These are phyloP conservation scores for Fusarium incarnatum DNA, from an alignment of 2,329 filamentous ascomycete genomes.

Conservation along the genomic window DNA sequence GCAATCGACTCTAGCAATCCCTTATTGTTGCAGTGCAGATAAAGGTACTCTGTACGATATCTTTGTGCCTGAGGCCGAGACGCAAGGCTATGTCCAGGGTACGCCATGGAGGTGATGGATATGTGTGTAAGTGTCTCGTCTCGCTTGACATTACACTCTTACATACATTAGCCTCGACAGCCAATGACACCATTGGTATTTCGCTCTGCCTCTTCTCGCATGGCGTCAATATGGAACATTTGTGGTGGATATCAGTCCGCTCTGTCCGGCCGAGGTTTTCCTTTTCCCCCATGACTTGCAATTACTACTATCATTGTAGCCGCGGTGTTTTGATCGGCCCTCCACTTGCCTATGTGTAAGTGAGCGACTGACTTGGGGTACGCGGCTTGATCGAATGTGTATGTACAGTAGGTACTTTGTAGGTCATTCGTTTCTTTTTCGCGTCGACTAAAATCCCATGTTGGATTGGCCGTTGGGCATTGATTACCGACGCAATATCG, in stretches of 20 bases:
- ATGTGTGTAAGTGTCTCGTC: conserved; percentile 31
- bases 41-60: not conserved
- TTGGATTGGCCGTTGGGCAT: conserved; percentile 8
- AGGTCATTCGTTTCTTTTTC: conserved; percentile 1
- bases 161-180: conserved; percentile 6
- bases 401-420: not conserved
- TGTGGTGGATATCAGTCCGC: conserved; percentile 16
- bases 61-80: conserved; percentile 28
- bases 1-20: conserved; percentile 32
- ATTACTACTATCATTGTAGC: not conserved
- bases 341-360: conserved; percentile 26
- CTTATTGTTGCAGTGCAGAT: not conserved
- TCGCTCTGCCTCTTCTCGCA: not conserved
- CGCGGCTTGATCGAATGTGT: not conserved
- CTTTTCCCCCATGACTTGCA: conserved; percentile 8
- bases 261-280: conserved; percentile 27
- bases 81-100: not conserved
- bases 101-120: not conserved
- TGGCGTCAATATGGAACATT: not conserved
- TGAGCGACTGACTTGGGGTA: not conserved
- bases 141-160: conserved; percentile 15
- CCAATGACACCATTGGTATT: conserved; percentile 28
- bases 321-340: conserved; percentile 9
- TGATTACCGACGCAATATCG: conserved; percentile 23
- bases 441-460: not conserved